Evolutionary conservation across 1,139 yeast genomes (phyloP), one percentile per base, ranked within the genome.

Genomic region (Kurtzmaniella quercitrusa): DNA sequence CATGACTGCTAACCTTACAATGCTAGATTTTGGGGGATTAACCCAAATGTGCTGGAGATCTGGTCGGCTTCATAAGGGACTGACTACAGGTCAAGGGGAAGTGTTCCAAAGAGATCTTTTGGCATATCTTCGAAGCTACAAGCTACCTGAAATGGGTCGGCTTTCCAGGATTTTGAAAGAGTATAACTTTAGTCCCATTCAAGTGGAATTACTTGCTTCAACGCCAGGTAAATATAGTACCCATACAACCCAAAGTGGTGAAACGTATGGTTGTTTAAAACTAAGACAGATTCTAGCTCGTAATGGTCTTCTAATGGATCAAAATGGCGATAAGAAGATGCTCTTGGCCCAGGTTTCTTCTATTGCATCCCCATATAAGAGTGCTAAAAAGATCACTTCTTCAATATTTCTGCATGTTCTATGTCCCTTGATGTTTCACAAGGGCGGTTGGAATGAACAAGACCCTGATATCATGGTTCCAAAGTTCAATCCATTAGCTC

Each of bases 21-120:
- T 61, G 38, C 58, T 72, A 1, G 90, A 84, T 56, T 71, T 80
- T 45, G 65, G 66, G 4, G 73, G 73, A 1, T 77, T 83, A 43
- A 81, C 85, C 2, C 89, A 83, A 56, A 80, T 81, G 72, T 63
- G 76, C 34, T 83, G 89, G 90, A 60, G 72, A 37, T 77, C 85
- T 3, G 87, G 85, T 0, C 50, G 60, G 25, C 52, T 82, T n/a
- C 11, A 12, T 0, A 50, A 44, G 16, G 43, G 43, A 11, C 14
- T 5, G n/a, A 16, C 43, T 3, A 18, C n/a, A 2, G 34, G 39
- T 9, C 39, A 41, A 14, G 43, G 44, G 3, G 39, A 15, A 14
- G 38, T 39, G 19, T 71, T 66, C 61, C 70, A 60, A 40, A 52
- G 44, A 2, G 79, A 76, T 50, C 56, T 82, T 10, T 39, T 62